Percentiles rank a stretch among this genome's conserved stretches.
Evolutionary conservation across 1,139 yeast genomes (phyloP).

Genomic region (Candida albicans): DNA sequence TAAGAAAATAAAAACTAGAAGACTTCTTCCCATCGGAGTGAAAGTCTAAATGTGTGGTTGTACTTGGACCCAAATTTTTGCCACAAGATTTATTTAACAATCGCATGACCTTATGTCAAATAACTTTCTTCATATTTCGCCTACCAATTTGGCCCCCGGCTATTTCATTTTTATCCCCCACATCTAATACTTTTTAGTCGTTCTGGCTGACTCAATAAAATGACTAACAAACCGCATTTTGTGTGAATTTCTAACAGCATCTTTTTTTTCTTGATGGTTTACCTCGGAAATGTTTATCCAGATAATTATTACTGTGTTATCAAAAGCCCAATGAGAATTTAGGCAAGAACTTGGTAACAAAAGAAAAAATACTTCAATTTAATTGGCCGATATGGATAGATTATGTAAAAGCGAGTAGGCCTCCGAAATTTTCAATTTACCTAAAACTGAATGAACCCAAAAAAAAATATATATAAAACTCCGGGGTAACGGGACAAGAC

Average conservation of each 20-base stretch:
- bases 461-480: neutral
- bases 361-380: neutral
- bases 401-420: neutral
- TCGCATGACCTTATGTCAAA: too few species aligned
- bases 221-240: neutral
- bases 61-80: too few species aligned
- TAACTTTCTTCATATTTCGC: too few species aligned
- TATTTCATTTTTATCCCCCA: too few species aligned
- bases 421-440: neutral
- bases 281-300: too few species aligned
- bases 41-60: too few species aligned
- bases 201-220: neutral
- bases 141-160: too few species aligned
- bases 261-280: neutral
- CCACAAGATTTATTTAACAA: too few species aligned
- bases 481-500: constrained; percentile 4
- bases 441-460: neutral
- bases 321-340: too few species aligned
- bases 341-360: neutral
- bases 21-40: too few species aligned
- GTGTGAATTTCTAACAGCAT: neutral
- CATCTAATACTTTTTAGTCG: neutral
- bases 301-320: too few species aligned
- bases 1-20: too few species aligned
- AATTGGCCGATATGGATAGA: neutral